Conservation (phyloP, 805 yeast species). For the Spathaspora arborariae region DNA sequence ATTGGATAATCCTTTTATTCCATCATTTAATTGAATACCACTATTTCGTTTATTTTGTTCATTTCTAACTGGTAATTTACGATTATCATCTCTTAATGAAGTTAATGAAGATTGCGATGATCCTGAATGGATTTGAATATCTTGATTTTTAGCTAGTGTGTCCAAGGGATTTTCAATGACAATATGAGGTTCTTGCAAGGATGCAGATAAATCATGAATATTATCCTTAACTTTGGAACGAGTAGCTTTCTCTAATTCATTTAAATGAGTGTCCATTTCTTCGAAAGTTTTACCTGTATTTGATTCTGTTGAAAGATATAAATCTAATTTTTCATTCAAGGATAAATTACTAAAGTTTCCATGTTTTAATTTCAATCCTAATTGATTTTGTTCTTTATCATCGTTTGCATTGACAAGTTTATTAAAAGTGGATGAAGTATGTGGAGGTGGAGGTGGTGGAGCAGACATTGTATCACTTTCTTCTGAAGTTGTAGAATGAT, state of each 20-base stretch:
- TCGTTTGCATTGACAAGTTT: constrained; percentile 9
- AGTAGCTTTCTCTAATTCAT: constrained; percentile 22
- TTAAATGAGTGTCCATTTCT: constrained; percentile 36
- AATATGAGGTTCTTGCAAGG: constrained; percentile 18
- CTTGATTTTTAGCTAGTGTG: constrained; percentile 24
- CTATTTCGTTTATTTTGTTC: constrained; percentile 14
- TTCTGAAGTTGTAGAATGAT: constrained; percentile 4
- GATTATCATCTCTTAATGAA: constrained; percentile 26
- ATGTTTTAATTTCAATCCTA: constrained; percentile 19
- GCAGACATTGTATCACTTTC: constrained; percentile 15
- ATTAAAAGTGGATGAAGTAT: constrained; percentile 8
- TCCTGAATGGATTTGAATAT: constrained; percentile 25
- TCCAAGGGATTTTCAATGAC: constrained; percentile 30
- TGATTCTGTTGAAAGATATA: constrained; percentile 25
- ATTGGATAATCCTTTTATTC: constrained; percentile 41
- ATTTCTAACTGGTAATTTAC: constrained; percentile 19
- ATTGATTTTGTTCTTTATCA: constrained; percentile 11
- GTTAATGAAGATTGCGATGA: constrained; percentile 41
- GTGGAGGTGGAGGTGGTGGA: constrained; percentile 30
- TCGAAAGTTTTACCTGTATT: not conserved
- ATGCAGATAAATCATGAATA: constrained; percentile 32
- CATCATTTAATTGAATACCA: constrained; percentile 38
- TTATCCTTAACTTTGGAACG: constrained; percentile 26
- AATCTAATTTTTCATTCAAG: constrained; percentile 43
- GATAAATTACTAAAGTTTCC: constrained; percentile 27